Evolutionary conservation across 768 basidiomycete genomes (phyloP), one percentile per base, ranked within the genome.

Genomic region (Lactifluus volemus): DNA sequence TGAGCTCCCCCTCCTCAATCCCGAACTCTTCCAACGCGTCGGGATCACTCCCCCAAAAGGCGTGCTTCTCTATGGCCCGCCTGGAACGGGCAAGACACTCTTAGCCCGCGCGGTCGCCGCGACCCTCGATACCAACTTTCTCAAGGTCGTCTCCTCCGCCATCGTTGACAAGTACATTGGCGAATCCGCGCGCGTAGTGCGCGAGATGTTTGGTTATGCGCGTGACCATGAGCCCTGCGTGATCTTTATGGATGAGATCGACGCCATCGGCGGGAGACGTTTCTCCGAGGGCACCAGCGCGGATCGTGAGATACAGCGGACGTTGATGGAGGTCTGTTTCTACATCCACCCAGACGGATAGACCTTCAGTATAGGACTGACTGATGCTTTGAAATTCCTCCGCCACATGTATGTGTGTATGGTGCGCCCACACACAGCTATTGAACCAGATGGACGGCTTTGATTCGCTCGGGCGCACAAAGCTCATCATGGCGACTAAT

Each of bases 401-500:
- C 15, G 2, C 11, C 12, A 4, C 21, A 25, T 19, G 21, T 15
- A 6, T 41, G 12, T 38, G 38, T 38, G 38, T 11, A 38, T 3
- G 38, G 8, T 39, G 15, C 19, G 41, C 50, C 52, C 53, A 17
- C 29, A 45, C 29, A 15, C 68, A 96, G 93, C 79, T 99, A 29
- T 81, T 99, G 36, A 98, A 98, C 70, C 96, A 98, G 75, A 97
- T 99, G 93, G 97, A 99, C 71, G 97, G 97, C 25, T 99, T 99
- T 76, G 97, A 98, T 74, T 93, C 96, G 15, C 79, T 99, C 32
- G 97, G 97, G 49, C 80, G 79, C 65, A 98, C 95, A 38, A 98
- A 98, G 74, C 82, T 98, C 55, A 99, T 99, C 73, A 98, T 98
- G 92, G 97, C 97, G n/a, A 99, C 97, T 29, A 99, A 98, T 78